phyloP scores from a whole-genome alignment of 2,329 filamentous ascomycete genomes.

The Microsporum ferrugineum region DNA sequence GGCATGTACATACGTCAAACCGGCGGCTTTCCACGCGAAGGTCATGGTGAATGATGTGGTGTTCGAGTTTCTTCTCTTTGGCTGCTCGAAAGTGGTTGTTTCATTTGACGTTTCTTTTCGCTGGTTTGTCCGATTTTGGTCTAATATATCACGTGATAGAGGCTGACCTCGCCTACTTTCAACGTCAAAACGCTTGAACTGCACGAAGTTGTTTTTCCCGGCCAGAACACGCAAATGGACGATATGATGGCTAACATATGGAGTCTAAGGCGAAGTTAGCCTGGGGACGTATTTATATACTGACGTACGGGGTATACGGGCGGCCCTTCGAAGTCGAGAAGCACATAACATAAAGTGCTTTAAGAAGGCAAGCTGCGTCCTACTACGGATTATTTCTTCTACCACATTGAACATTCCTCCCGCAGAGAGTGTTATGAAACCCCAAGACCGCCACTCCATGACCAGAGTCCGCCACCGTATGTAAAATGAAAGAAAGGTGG shows the following conservation, averaged over 20 bases:
- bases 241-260: background rate
- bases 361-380: too few species aligned
- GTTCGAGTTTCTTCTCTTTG: background rate
- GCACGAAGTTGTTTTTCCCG: background rate
- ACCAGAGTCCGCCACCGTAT: background rate
- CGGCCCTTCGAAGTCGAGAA: background rate
- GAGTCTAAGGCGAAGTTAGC: background rate
- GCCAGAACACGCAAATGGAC: background rate
- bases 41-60: constrained; percentile 49
- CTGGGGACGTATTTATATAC: background rate
- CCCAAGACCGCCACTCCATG: background rate
- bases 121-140: background rate
- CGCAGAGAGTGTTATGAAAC: background rate
- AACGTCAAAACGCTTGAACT: background rate
- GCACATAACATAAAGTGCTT: too few species aligned
- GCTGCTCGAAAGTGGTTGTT: background rate
- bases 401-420: background rate
- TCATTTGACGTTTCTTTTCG: background rate
- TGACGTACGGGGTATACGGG: background rate
- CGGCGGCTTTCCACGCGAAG: constrained; percentile 97
- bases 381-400: too few species aligned
- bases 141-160: background rate
- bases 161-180: too few species aligned
- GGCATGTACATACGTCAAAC: constrained; percentile 65
- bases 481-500: background rate